phyloP scores from a whole-genome alignment of 208 protist genomes.

The Trichomonas tenax region DNA sequence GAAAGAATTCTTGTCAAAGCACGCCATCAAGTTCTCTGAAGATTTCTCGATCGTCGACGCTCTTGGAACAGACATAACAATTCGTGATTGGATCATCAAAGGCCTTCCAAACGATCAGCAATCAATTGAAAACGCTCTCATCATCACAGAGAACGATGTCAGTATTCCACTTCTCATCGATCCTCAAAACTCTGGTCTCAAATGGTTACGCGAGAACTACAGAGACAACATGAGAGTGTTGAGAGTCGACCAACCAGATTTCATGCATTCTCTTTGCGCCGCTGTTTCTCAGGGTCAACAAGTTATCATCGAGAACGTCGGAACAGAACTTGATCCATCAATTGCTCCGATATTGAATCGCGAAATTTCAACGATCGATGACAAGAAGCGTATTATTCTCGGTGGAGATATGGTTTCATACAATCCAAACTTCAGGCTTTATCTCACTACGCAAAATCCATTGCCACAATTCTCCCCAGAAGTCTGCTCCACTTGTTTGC shows the following conservation, averaged over 20 bases:
- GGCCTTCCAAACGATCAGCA: conserved; percentile 80
- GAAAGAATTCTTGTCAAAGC: conserved; percentile 63
- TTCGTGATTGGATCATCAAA: conserved; percentile 88
- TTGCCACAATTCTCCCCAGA: conserved; percentile 93
- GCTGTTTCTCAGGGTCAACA: conserved; percentile 45
- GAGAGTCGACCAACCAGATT: conserved; percentile 59
- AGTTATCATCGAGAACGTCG: conserved; percentile 76
- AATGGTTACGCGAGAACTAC: conserved; percentile 83
- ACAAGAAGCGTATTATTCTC: conserved; percentile 11
- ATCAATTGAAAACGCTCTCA: conserved; percentile 87
- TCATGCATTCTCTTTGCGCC: conserved; percentile 51
- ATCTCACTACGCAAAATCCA: conserved; percentile 86
- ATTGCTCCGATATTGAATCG: conserved; percentile 80
- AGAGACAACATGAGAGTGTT: conserved; percentile 69
- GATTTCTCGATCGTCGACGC: conserved; percentile 69
- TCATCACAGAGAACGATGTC: conserved; percentile 57
- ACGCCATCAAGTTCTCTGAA: conserved; percentile 72
- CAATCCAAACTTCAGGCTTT: conserved; percentile 77
- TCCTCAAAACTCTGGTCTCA: conserved; percentile 85
- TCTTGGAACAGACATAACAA: conserved; percentile 58
- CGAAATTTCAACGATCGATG: conserved; percentile 72
- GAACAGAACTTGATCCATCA: conserved; percentile 81
- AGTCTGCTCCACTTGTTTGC: conserved; percentile 82
- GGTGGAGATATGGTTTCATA: conserved; percentile 30
- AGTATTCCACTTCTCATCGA: conserved; percentile 94